These are phyloP conservation scores for Quaeritorhiza haematococci DNA, from an alignment of 371 early-diverging fungal species.

Conservation along the genomic window DNA sequence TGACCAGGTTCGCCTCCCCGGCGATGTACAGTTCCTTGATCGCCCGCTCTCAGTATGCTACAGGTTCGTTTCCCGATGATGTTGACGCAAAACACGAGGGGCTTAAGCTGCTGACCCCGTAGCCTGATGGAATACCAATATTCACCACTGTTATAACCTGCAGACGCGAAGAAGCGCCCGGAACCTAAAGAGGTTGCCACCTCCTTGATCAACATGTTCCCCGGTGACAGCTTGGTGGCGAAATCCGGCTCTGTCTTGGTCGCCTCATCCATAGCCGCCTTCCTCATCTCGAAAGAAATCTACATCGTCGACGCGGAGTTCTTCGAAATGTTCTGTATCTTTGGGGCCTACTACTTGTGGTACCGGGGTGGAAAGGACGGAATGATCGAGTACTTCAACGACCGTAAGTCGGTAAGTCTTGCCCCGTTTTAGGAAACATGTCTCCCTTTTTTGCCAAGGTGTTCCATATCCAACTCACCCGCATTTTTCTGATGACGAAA, in stretches of 20 bases:
- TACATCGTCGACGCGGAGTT: constrained; percentile 93
- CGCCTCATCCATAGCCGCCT: constrained; percentile 78
- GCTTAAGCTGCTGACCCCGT: too few species aligned
- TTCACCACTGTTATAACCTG: too few species aligned
- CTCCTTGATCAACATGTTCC: constrained; percentile 84
- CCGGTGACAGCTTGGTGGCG: constrained; percentile 81
- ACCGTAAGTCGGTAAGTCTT: constrained; percentile 60
- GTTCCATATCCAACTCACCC: neutral
- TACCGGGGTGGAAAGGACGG: constrained; percentile 79
- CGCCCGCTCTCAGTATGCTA: too few species aligned
- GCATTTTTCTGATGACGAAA: too few species aligned
- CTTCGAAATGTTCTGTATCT: constrained; percentile 63
- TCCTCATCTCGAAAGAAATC: constrained; percentile 91
- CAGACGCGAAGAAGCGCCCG: too few species aligned
- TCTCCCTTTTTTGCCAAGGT: neutral
- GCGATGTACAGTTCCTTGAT: too few species aligned
- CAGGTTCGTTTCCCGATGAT: too few species aligned
- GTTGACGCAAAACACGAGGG: too few species aligned
- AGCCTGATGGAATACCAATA: too few species aligned
- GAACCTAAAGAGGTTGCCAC: constrained; percentile 70
- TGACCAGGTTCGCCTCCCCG: too few species aligned
- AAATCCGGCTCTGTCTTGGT: constrained; percentile 87
- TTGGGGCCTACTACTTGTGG: constrained; percentile 70
- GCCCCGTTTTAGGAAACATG: neutral
- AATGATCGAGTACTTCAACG: constrained; percentile 81